phyloP scores from a whole-genome alignment of 352 stramenopile genomes.

The Phytophthora pistaciae region DNA sequence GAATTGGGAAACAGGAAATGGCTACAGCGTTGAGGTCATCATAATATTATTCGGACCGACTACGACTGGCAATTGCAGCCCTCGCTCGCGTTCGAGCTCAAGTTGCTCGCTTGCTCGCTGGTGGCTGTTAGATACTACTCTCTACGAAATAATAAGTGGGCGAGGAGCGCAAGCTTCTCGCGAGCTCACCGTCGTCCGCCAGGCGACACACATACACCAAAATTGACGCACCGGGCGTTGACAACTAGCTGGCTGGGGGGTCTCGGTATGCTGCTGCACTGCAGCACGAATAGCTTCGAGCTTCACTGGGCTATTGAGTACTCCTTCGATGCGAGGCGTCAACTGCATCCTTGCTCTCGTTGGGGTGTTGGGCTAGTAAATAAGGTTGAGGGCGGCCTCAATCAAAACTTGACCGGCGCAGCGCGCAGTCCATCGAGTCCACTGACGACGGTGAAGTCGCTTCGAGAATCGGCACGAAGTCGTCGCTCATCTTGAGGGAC shows the following conservation, averaged over 20 bases:
- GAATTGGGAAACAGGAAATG: slow-evolving; percentile 10
- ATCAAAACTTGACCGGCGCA: slow-evolving; percentile 44
- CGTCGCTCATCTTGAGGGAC: slow-evolving; percentile 44
- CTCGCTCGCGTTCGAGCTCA: slow-evolving; percentile 7
- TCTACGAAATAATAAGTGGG: slow-evolving; percentile 34
- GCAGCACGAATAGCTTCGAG: slow-evolving; percentile 16
- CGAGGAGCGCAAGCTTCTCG: slow-evolving; percentile 17
- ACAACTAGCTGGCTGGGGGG: slow-evolving; percentile 22
- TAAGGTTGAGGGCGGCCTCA: slow-evolving; percentile 32
- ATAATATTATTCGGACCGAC: slow-evolving; percentile 43
- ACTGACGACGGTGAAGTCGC: slow-evolving; percentile 44
- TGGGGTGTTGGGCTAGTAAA: slow-evolving; percentile 32
- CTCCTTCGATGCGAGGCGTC: slow-evolving; percentile 13
- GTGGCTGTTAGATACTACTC: slow-evolving; percentile 34
- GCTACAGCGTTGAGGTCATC: slow-evolving; percentile 21
- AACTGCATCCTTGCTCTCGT: slow-evolving; percentile 24
- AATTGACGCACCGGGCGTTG: slow-evolving; percentile 31
- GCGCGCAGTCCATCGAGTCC: slow-evolving; percentile 56
- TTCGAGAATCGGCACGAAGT: slow-evolving; percentile 70
- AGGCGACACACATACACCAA: slow-evolving; percentile 44
- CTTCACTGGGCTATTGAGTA: slow-evolving; percentile 17
- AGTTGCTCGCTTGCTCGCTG: slow-evolving; percentile 22
- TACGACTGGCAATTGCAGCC: slow-evolving; percentile 30
- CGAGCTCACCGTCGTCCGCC: slow-evolving; percentile 27
- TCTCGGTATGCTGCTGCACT: slow-evolving; percentile 8